phyloP scores from a whole-genome alignment of 257 asterid genomes.

The Fraxinus americana region DNA sequence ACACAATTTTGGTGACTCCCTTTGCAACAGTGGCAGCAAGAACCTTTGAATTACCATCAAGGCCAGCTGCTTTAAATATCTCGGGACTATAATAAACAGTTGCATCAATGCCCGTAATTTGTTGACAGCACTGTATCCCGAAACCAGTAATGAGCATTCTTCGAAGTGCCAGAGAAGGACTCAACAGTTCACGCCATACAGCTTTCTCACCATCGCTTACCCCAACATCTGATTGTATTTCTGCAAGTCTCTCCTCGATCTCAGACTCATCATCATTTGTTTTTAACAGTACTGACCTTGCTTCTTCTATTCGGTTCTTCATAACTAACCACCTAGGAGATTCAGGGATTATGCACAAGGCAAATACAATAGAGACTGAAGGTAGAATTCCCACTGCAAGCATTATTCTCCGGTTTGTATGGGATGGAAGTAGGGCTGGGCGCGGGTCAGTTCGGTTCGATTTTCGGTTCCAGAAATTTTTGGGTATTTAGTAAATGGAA shows the following conservation, averaged over 20 bases:
- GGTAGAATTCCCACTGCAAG: constrained; percentile 88
- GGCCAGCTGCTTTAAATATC: constrained; percentile 76
- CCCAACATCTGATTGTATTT: constrained; percentile 72
- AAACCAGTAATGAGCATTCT: constrained; percentile 80
- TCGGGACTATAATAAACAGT: constrained; percentile 90
- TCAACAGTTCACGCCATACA: constrained; percentile 73
- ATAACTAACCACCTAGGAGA: constrained; percentile 88
- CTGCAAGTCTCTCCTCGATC: constrained; percentile 77
- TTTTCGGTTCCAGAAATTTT: too few species aligned
- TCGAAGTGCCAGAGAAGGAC: constrained; percentile 73
- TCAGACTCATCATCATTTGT: constrained; percentile 78
- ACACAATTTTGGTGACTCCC: constrained; percentile 71
- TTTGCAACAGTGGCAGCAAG: constrained; percentile 92
- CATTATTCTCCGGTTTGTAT: constrained; percentile 84
- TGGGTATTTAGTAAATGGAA: too few species aligned
- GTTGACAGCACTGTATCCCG: constrained; percentile 89
- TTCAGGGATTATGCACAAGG: constrained; percentile 79
- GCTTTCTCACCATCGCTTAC: constrained; percentile 37
- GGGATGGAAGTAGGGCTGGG: too few species aligned
- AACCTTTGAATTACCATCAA: constrained; percentile 57
- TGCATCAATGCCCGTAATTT: constrained; percentile 92
- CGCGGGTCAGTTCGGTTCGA: too few species aligned
- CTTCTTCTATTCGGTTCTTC: constrained; percentile 72
- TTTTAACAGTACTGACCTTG: constrained; percentile 64
- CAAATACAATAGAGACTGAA: constrained; percentile 69